Conservation (phyloP, 169 alveolate species). For the Plasmodium billcollinsi region DNA sequence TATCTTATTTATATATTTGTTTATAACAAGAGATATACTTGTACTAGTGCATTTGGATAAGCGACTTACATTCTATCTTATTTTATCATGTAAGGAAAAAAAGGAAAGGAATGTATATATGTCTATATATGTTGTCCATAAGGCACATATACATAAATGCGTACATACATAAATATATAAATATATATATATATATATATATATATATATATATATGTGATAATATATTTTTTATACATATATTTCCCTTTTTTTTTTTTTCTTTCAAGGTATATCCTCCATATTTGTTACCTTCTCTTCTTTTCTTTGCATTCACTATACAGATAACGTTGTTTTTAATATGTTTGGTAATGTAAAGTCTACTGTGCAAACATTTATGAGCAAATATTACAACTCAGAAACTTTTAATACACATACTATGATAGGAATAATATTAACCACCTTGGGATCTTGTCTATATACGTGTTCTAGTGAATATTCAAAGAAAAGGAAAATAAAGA, state of each 20-base stretch:
- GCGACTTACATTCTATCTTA: not conserved
- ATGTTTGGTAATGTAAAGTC: constrained; percentile 72
- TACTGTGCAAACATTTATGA: constrained; percentile 59
- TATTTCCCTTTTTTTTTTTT: not conserved
- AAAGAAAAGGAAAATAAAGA: constrained; percentile 20
- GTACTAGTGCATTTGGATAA: constrained; percentile 1
- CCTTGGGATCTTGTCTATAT: constrained; percentile 48
- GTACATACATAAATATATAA: not conserved
- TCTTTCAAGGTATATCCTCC: constrained; percentile 28
- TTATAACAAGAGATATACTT: constrained; percentile 32
- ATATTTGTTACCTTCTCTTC: constrained; percentile 65
- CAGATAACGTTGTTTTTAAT: constrained; percentile 66
- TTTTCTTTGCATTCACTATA: constrained; percentile 57
- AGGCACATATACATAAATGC: not conserved
- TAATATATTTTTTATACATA: not conserved
- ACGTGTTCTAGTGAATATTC: constrained; percentile 52
- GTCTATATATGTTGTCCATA: not conserved
- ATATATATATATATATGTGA: not conserved
- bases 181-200: not conserved
- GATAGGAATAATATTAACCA: constrained; percentile 44
- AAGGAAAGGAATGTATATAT: not conserved
- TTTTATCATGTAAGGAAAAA: constrained; percentile 40
- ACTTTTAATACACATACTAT: constrained; percentile 10
- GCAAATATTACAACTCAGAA: constrained; percentile 52
- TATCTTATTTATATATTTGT: constrained; percentile 28